Evolutionary conservation across 148 eudicot species (phyloP).

Genomic region (Chenopodium formosanum): DNA sequence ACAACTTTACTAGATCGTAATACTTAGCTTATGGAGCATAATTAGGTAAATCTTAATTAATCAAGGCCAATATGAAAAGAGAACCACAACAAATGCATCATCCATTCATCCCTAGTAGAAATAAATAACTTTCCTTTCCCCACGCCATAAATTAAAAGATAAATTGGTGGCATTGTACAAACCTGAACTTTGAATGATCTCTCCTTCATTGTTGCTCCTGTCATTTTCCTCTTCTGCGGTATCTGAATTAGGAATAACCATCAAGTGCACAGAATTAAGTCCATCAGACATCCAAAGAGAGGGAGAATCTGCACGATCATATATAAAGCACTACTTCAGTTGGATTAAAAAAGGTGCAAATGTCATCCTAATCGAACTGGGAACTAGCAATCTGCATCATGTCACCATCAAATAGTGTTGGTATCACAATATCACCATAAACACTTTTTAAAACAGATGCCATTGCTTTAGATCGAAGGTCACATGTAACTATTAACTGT

Average conservation of each 20-base stretch:
- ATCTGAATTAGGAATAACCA: constrained; percentile 47
- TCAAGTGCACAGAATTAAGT: constrained; percentile 48
- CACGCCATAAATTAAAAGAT: neutral
- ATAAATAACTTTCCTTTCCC: neutral
- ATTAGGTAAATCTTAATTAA: neutral
- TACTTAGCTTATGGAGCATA: neutral
- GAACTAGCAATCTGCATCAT: neutral
- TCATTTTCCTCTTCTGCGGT: constrained; percentile 40
- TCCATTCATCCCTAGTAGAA: neutral
- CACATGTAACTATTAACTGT: neutral
- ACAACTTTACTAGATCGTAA: neutral
- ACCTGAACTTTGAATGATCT: constrained; percentile 58
- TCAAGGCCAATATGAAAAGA: no score
- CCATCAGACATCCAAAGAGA: constrained; percentile 85
- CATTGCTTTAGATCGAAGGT: neutral
- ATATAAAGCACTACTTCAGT: constrained; percentile 11
- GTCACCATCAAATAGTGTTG: neutral
- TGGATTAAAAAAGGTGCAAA: neutral
- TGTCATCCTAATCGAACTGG: neutral
- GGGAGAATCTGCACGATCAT: constrained; percentile 57
- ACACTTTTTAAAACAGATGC: neutral
- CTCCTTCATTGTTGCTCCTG: constrained; percentile 36
- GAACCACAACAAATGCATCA: neutral
- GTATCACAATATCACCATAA: no score
- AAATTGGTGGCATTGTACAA: constrained; percentile 11